These are phyloP conservation scores for Diaporthe aspalathi DNA, from an alignment of 2,329 filamentous ascomycete species.

Conservation along the genomic window DNA sequence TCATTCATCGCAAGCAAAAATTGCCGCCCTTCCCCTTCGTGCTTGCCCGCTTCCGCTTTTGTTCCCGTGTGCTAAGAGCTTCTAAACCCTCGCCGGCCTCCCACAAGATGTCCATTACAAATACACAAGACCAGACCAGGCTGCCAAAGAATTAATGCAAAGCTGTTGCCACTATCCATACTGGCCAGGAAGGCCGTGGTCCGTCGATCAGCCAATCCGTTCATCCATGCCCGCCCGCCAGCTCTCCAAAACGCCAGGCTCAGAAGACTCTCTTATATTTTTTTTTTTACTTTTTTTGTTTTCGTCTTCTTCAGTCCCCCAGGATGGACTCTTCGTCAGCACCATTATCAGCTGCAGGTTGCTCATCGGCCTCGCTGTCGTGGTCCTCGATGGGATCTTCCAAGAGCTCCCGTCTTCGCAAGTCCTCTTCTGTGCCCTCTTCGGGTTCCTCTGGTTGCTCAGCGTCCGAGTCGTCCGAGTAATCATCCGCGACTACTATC, in stretches of 20 bases:
- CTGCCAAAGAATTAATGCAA: slow-evolving; percentile 20
- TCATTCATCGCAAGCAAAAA: slow-evolving; percentile 30
- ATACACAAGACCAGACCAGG: slow-evolving; percentile 31
- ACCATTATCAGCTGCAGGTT: slow-evolving; percentile 49
- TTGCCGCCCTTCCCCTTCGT: slow-evolving; percentile 4
- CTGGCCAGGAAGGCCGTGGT: neutral
- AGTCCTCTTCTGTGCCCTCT: slow-evolving; percentile 69
- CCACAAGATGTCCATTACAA: slow-evolving; percentile 32
- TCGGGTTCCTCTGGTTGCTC: slow-evolving; percentile 64
- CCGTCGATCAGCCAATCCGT: neutral
- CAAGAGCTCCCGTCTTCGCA: slow-evolving; percentile 65
- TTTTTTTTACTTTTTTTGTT: neutral
- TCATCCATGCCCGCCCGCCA: slow-evolving; percentile 23
- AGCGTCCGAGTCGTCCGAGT: slow-evolving; percentile 52
- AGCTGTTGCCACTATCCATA: slow-evolving; percentile 10
- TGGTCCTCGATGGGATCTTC: slow-evolving; percentile 57
- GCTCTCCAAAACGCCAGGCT: slow-evolving; percentile 39
- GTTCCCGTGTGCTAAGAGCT: slow-evolving; percentile 14
- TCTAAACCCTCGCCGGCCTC: slow-evolving; percentile 16
- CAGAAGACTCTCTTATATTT: slow-evolving; percentile 21
- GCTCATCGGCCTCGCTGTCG: slow-evolving; percentile 51
- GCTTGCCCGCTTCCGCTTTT: slow-evolving; percentile 20
- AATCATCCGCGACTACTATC: slow-evolving; percentile 57
- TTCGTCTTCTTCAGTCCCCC: slow-evolving; percentile 52
- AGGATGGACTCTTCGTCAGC: slow-evolving; percentile 59